Conservation (phyloP, 352 stramenopile species). For the Peronospora belbahrii region DNA sequence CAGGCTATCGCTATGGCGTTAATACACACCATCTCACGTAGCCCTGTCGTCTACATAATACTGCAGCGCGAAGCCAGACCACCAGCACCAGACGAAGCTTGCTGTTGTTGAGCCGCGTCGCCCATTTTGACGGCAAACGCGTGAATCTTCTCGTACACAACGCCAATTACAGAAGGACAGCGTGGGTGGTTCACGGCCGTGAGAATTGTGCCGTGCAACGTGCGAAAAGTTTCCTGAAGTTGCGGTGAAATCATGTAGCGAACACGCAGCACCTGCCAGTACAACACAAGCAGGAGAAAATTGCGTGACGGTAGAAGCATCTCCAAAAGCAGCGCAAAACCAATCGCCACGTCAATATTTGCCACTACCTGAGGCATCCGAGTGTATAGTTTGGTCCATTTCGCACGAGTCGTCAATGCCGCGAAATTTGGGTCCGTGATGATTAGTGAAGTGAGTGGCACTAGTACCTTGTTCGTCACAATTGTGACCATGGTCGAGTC, state of each 20-base stretch:
- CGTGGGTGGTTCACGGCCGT: constrained; percentile 55
- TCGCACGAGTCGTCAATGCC: constrained; percentile 41
- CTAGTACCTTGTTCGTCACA: constrained; percentile 40
- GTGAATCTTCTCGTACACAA: constrained; percentile 63
- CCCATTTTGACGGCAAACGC: constrained; percentile 63
- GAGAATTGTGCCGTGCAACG: constrained; percentile 57
- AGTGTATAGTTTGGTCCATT: constrained; percentile 80
- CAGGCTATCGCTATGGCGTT: constrained; percentile 16
- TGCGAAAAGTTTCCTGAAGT: constrained; percentile 75
- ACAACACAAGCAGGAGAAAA: constrained; percentile 80
- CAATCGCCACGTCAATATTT: constrained; percentile 79
- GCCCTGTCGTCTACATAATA: constrained; percentile 50
- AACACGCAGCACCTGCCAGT: constrained; percentile 87
- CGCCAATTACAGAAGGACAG: constrained; percentile 46
- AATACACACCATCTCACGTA: background rate
- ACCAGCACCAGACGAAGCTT: constrained; percentile 21
- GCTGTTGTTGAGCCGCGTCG: constrained; percentile 40
- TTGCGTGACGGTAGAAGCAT: constrained; percentile 78
- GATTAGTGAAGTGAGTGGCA: constrained; percentile 49
- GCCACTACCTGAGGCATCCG: constrained; percentile 68
- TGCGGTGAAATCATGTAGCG: constrained; percentile 88
- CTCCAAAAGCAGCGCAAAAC: constrained; percentile 72
- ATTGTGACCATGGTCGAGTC: constrained; percentile 33
- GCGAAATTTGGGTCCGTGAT: constrained; percentile 57
- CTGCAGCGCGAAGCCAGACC: constrained; percentile 46